phyloP scores from a whole-genome alignment of 768 basidiomycete genomes.

The Jaapia argillacea region DNA sequence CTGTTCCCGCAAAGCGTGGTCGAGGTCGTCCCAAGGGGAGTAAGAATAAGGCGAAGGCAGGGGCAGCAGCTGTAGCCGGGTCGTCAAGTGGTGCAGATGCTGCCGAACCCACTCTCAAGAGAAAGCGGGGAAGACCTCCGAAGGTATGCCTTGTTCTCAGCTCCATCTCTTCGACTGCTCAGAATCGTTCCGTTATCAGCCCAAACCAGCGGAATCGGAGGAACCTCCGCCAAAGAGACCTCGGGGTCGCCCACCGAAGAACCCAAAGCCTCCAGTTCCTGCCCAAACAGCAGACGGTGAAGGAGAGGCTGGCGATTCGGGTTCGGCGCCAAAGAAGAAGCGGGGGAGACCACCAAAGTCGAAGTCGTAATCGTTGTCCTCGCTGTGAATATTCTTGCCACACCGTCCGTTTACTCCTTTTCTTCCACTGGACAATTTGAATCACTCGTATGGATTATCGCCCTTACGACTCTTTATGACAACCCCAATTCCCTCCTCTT shows the following conservation, averaged over 20 bases:
- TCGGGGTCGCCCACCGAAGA: slow-evolving; percentile 70
- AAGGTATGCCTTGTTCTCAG: slow-evolving; percentile 27
- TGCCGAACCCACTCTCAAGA: slow-evolving; percentile 22
- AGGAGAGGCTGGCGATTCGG: slow-evolving; percentile 33
- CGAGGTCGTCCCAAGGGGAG: slow-evolving; percentile 87
- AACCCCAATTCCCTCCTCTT: too few species aligned
- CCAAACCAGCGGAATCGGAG: slow-evolving; percentile 22
- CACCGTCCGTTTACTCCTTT: background rate
- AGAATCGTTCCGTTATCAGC: background rate
- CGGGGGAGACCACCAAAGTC: slow-evolving; percentile 58
- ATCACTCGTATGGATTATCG: too few species aligned
- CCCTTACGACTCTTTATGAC: too few species aligned
- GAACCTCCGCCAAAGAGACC: slow-evolving; percentile 34
- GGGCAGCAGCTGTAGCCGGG: slow-evolving; percentile 15
- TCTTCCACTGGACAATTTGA: too few species aligned
- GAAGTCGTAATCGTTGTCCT: background rate
- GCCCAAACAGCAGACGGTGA: slow-evolving; percentile 29
- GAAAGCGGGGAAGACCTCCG: slow-evolving; percentile 40
- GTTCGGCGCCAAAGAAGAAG: slow-evolving; percentile 44
- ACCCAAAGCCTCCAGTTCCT: slow-evolving; percentile 36
- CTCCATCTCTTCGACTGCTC: background rate
- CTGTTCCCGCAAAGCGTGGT: slow-evolving; percentile 54
- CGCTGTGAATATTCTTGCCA: background rate
- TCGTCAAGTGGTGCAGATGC: slow-evolving; percentile 12
- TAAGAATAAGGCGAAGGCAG: slow-evolving; percentile 47